Conservation (phyloP, 2,329 filamentous ascomycete species). For the Fusarium circinatum region DNA sequence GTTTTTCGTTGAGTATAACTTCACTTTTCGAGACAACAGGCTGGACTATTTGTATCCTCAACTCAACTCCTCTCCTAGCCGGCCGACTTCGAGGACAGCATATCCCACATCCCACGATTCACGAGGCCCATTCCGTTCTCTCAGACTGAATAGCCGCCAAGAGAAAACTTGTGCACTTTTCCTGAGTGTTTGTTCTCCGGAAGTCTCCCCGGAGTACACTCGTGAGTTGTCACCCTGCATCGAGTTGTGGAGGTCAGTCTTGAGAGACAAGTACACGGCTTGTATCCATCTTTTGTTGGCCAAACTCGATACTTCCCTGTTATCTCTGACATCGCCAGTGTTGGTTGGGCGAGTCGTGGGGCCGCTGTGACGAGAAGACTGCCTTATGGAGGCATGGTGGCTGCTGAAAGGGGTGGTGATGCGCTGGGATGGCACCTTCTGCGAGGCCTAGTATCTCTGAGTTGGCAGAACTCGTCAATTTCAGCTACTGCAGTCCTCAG, state of each 20-base stretch:
- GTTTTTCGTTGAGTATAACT: neutral
- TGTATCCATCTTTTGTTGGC: slow-evolving; percentile 2
- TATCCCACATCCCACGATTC: slow-evolving; percentile 15
- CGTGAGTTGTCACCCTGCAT: slow-evolving; percentile 24
- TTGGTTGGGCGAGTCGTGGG: slow-evolving; percentile 22
- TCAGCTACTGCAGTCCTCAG: no score
- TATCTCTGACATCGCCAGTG: neutral
- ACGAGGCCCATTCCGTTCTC: neutral
- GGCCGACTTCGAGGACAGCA: slow-evolving; percentile 1
- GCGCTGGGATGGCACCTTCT: slow-evolving; percentile 9
- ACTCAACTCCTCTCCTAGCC: neutral
- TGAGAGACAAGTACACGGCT: slow-evolving; percentile 14
- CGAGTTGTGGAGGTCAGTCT: slow-evolving; percentile 11
- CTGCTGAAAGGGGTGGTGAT: slow-evolving; percentile 23
- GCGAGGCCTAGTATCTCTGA: neutral
- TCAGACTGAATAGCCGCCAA: neutral
- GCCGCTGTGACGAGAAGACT: slow-evolving; percentile 14
- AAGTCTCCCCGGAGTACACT: slow-evolving; percentile 21
- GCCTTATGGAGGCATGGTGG: slow-evolving; percentile 19
- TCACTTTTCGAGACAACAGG: slow-evolving; percentile 1
- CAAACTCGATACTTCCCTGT: neutral
- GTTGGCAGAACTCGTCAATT: neutral
- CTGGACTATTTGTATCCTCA: slow-evolving; percentile 25
- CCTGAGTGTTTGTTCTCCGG: slow-evolving; percentile 4
- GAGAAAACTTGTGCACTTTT: neutral